Conservation (phyloP, 352 stramenopile genomes). For the Pythium aphanidermatum region DNA sequence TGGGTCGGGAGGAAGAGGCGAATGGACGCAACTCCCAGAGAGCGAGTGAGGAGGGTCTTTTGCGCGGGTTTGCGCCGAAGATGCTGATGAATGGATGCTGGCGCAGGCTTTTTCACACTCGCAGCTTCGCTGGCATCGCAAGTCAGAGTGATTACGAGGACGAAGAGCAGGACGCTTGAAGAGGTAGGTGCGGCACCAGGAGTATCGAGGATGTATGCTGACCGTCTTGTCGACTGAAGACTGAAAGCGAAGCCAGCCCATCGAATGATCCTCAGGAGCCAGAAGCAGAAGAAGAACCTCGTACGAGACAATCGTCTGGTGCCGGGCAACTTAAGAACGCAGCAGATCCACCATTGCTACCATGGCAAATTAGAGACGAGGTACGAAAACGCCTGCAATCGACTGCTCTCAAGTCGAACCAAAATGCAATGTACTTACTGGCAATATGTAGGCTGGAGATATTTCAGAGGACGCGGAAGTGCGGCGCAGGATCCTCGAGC, state of each 20-base stretch:
- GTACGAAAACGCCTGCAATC: background rate
- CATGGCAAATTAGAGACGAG: conserved; percentile 40
- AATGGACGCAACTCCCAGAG: too few relatives aligned
- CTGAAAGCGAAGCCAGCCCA: conserved; percentile 21
- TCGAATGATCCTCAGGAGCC: too few relatives aligned
- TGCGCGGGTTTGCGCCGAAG: too few relatives aligned
- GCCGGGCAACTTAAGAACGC: conserved; percentile 9
- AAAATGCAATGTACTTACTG: background rate
- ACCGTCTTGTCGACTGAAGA: background rate
- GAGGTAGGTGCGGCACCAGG: too few relatives aligned
- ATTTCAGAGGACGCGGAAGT: conserved; percentile 31
- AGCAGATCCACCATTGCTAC: conserved; percentile 22
- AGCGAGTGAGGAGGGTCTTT: too few relatives aligned
- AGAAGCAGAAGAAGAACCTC: background rate
- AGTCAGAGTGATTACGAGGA: too few relatives aligned
- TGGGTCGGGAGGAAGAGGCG: too few relatives aligned
- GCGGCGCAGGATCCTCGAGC: conserved; percentile 47
- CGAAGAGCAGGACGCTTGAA: too few relatives aligned
- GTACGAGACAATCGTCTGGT: background rate
- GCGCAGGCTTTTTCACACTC: too few relatives aligned
- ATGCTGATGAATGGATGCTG: too few relatives aligned
- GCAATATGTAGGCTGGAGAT: conserved; percentile 15
- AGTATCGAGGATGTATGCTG: too few relatives aligned
- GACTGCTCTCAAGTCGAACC: background rate
- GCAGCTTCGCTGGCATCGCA: too few relatives aligned